Evolutionary conservation across 2,329 filamentous ascomycete species (phyloP).

Genomic region (Aurifilum marmelostoma): DNA sequence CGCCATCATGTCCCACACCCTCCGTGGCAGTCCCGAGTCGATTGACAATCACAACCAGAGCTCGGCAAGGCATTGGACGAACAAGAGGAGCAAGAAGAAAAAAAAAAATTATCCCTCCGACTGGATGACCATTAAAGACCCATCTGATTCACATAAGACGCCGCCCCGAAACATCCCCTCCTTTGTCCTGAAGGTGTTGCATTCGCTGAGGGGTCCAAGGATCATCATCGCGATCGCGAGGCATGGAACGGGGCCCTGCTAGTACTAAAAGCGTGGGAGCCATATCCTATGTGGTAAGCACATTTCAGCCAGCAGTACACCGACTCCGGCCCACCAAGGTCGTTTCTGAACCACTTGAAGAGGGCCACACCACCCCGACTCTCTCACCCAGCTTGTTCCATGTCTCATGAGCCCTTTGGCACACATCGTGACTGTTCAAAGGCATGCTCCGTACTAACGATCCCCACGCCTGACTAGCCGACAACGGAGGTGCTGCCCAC

Average conservation of each 20-base stretch:
- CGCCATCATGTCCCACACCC: neutral
- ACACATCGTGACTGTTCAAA: neutral
- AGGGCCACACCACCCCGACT: neutral
- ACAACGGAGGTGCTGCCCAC: slow-evolving; percentile 25
- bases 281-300: neutral
- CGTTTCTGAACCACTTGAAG: neutral
- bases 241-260: neutral
- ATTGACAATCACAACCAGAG: slow-evolving; percentile 7
- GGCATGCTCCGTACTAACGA: neutral
- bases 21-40: neutral
- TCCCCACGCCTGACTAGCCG: slow-evolving; percentile 16
- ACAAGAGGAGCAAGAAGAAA: slow-evolving; percentile 5
- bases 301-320: neutral
- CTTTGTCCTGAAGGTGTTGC: neutral
- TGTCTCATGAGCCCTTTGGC: neutral
- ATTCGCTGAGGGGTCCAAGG: neutral
- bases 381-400: neutral
- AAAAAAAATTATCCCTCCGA: slow-evolving; percentile 2
- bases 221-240: neutral
- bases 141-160: neutral
- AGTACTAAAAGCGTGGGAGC: neutral
- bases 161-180: slow-evolving; percentile 5
- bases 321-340: neutral
- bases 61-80: slow-evolving; percentile 21
- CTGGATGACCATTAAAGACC: slow-evolving; percentile 17